These are phyloP conservation scores for Aureobasidium sp. DNA, from an alignment of 2,329 filamentous ascomycete genomes.

Conservation along the genomic window DNA sequence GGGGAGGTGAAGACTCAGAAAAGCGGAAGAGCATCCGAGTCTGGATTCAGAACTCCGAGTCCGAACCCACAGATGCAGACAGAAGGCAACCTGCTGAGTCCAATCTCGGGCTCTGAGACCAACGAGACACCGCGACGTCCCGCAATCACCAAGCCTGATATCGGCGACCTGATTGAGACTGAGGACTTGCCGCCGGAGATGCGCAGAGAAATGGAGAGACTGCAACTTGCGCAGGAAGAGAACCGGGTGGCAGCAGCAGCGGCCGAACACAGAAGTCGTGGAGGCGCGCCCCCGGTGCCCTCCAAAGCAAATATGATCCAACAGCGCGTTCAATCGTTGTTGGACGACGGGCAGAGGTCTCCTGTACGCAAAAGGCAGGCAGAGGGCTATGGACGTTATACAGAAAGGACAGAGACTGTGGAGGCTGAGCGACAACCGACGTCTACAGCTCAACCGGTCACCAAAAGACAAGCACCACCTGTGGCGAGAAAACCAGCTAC, in stretches of 20 bases:
- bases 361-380: constrained; percentile 62
- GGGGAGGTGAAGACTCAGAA: background rate
- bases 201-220: constrained; percentile 79
- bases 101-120: constrained; percentile 69
- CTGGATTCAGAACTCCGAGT: constrained; percentile 9
- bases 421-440: background rate
- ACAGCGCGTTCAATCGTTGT: constrained; percentile 76
- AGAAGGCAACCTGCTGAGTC: constrained; percentile 48
- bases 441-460: background rate
- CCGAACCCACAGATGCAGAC: constrained; percentile 14
- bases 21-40: background rate
- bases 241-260: constrained; percentile 81
- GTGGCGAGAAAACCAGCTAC: constrained; percentile 23
- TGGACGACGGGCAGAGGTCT: constrained; percentile 65
- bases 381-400: constrained; percentile 84
- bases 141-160: constrained; percentile 54
- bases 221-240: constrained; percentile 78
- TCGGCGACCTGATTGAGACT: constrained; percentile 47
- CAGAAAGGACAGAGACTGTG: constrained; percentile 40
- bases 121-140: constrained; percentile 51
- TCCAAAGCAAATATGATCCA: constrained; percentile 79
- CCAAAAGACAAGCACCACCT: constrained; percentile 18
- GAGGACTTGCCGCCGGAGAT: constrained; percentile 79
- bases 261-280: constrained; percentile 75
- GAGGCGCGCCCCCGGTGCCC: constrained; percentile 53